A percentile compares a stretch with the other conserved stretches of the same genome.
Evolutionary conservation across 495 filamentous ascomycete species (phyloP).

Genomic region (Terfezia claveryi): DNA sequence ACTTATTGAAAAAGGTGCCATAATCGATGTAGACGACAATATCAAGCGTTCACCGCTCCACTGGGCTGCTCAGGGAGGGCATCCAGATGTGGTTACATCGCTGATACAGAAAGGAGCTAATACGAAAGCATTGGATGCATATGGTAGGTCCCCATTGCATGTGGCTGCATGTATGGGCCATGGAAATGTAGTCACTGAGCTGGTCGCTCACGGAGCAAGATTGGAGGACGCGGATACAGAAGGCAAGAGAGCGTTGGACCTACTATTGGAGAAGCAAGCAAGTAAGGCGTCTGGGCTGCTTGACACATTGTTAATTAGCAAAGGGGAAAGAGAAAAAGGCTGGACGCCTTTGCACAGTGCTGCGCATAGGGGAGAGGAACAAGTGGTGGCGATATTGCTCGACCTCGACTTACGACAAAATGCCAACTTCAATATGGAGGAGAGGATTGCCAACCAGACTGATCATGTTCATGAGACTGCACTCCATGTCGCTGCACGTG

Average conservation of each 20-base stretch:
- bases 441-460: too few species aligned
- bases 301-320: too few species aligned
- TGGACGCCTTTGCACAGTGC: too few species aligned
- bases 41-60: neutral
- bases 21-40: neutral
- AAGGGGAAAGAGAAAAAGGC: too few species aligned
- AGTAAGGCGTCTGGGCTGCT: too few species aligned
- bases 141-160: neutral
- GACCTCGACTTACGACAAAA: too few species aligned
- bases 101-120: neutral
- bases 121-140: neutral
- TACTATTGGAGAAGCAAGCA: too few species aligned
- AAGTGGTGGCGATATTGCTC: too few species aligned
- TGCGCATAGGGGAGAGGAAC: too few species aligned
- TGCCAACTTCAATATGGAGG: too few species aligned
- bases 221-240: too few species aligned
- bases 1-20: neutral
- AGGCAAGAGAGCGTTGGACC: too few species aligned
- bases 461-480: neutral
- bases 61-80: neutral
- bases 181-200: neutral
- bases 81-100: neutral
- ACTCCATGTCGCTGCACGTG: slow-evolving; percentile 2
- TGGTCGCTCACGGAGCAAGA: neutral
- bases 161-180: neutral